Percentiles rank a stretch among this genome's conserved stretches.
These are phyloP conservation scores for Escovopsis weberi DNA, from an alignment of 2,329 filamentous ascomycete genomes.

Conservation along the genomic window DNA sequence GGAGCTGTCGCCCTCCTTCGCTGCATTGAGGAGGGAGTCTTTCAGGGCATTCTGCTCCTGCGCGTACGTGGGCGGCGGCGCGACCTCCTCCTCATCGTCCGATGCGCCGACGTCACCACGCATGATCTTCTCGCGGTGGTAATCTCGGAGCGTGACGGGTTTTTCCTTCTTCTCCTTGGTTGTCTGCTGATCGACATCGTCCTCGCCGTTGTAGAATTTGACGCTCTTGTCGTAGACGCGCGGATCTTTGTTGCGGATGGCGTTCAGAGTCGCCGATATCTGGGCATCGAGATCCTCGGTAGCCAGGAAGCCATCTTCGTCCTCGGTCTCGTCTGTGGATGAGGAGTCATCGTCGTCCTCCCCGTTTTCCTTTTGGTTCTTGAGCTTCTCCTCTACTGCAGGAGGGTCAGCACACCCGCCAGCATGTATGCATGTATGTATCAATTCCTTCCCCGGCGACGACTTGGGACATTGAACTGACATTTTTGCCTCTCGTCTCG, in stretches of 20 bases:
- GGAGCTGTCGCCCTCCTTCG: constrained; percentile 28
- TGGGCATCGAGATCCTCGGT: constrained; percentile 76
- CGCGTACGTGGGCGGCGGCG: constrained; percentile 53
- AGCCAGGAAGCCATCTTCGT: constrained; percentile 76
- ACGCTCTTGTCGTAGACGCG: constrained; percentile 69
- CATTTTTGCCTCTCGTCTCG: constrained; percentile 67
- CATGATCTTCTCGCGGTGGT: constrained; percentile 82
- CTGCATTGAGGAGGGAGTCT: constrained; percentile 58
- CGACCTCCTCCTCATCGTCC: constrained; percentile 37
- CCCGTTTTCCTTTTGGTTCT: constrained; percentile 26
- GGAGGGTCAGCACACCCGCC: constrained; percentile 5
- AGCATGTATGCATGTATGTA: not conserved
- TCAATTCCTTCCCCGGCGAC: not conserved
- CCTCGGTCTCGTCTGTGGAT: constrained; percentile 68
- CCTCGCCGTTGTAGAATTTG: constrained; percentile 62
- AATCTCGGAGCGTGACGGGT: constrained; percentile 74
- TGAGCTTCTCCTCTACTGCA: constrained; percentile 78
- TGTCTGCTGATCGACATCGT: constrained; percentile 24
- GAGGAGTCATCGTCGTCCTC: constrained; percentile 43
- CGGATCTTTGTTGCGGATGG: constrained; percentile 83
- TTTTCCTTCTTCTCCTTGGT: constrained; percentile 54
- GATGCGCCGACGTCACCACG: constrained; percentile 49
- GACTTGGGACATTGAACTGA: constrained; percentile 22
- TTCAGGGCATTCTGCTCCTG: constrained; percentile 82
- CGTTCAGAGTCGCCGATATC: constrained; percentile 73